Conservation (phyloP, 306 rosid species). For the Acacia crassicarpa region DNA sequence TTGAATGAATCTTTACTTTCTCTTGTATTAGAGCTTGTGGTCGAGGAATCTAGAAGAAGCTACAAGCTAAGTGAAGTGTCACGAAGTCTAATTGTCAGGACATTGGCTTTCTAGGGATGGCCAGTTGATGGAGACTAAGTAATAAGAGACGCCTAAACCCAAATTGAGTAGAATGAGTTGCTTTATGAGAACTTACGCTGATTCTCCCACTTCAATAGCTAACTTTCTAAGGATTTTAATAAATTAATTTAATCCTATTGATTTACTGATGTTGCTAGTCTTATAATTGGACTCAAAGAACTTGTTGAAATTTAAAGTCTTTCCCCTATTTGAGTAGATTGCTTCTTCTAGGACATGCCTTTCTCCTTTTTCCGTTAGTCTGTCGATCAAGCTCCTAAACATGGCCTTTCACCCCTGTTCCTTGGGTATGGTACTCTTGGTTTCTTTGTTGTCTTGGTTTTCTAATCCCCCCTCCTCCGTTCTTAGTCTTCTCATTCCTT, state of each 20-base stretch:
- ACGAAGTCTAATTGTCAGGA: neutral
- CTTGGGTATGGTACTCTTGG: conserved; percentile 3
- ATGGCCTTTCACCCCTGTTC: conserved; percentile 1
- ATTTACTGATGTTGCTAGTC: neutral
- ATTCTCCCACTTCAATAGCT: neutral
- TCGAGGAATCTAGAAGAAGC: neutral
- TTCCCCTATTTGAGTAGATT: conserved; percentile 2
- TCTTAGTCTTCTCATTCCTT: neutral
- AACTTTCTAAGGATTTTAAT: neutral
- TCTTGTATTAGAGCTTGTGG: neutral
- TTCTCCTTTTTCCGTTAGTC: neutral
- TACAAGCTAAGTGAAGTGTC: neutral
- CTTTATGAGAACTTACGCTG: neutral
- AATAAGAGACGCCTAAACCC: neutral
- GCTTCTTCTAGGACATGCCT: too few species aligned
- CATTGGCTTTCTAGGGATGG: neutral
- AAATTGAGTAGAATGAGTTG: neutral
- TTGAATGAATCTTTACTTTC: neutral
- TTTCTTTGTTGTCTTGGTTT: neutral
- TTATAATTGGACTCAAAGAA: neutral
- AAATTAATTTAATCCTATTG: neutral
- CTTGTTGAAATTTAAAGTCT: neutral
- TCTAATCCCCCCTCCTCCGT: neutral
- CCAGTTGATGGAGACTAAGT: neutral
- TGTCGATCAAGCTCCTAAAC: neutral